Evolutionary conservation across 2,329 filamentous ascomycete genomes (phyloP).

Genomic region (Orbilia oligospora): DNA sequence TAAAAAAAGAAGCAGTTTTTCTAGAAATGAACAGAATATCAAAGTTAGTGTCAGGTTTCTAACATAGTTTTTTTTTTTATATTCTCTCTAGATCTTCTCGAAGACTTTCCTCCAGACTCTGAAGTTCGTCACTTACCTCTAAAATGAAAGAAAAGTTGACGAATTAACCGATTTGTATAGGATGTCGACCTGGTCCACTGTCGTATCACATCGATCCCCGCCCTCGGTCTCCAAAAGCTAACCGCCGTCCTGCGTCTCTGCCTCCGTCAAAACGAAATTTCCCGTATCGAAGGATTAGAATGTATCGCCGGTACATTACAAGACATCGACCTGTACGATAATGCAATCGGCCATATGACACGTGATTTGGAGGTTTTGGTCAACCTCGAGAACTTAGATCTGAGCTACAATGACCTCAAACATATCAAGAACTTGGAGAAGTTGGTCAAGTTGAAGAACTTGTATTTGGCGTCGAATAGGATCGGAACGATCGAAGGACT

Average conservation of each 20-base stretch:
- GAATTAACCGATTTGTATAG: conserved; percentile 66
- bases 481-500: conserved; percentile 89
- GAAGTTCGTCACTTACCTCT: conserved; percentile 52
- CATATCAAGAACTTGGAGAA: conserved; percentile 79
- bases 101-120: conserved; percentile 63
- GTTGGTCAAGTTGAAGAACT: conserved; percentile 81
- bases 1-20: background rate
- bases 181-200: conserved; percentile 94
- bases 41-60: background rate
- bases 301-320: conserved; percentile 76
- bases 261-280: conserved; percentile 91
- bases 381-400: conserved; percentile 83
- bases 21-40: background rate
- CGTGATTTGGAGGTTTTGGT: conserved; percentile 83
- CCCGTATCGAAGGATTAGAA: conserved; percentile 81
- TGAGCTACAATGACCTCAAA: conserved; percentile 99
- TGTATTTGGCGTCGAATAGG: conserved; percentile 96
- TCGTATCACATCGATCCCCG: conserved; percentile 82
- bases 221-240: conserved; percentile 87
- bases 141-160: background rate
- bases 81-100: conserved; percentile 63
- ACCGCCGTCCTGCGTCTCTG: conserved; percentile 79
- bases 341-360: conserved; percentile 84
- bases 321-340: conserved; percentile 97
- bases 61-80: background rate